Percentiles rank a stretch among this genome's conserved stretches.
These are phyloP conservation scores for Yarrowia bubula DNA, from an alignment of 805 yeast genomes.

Conservation along the genomic window DNA sequence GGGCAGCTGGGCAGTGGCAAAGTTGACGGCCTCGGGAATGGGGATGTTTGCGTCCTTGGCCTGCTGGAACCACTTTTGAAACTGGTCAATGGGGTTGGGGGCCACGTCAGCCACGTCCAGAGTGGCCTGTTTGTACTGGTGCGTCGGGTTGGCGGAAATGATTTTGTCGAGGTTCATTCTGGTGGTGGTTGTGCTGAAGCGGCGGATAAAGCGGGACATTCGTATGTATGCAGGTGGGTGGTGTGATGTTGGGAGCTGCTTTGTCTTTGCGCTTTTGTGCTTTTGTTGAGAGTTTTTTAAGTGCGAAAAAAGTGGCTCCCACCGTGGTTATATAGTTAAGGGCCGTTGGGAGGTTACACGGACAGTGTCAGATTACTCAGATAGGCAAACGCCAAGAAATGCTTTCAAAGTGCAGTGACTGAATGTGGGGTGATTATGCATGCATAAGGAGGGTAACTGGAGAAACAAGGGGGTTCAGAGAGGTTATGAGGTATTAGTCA, in stretches of 20 bases:
- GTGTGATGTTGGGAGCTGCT: neutral
- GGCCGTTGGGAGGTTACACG: too few relatives aligned
- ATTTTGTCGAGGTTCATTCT: slow-evolving; percentile 17
- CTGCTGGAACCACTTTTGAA: slow-evolving; percentile 79
- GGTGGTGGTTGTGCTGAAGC: neutral
- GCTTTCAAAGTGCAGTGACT: too few relatives aligned
- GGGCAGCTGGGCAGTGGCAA: slow-evolving; percentile 87
- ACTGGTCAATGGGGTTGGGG: slow-evolving; percentile 69
- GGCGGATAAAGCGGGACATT: neutral
- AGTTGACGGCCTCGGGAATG: slow-evolving; percentile 78
- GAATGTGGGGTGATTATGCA: too few relatives aligned
- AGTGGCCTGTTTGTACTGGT: slow-evolving; percentile 73
- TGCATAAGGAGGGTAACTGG: too few relatives aligned
- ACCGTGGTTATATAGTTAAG: too few relatives aligned
- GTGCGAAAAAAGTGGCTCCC: too few relatives aligned
- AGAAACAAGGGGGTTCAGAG: too few relatives aligned
- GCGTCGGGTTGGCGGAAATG: slow-evolving; percentile 76
- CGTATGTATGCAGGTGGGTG: neutral
- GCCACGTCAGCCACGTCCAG: slow-evolving; percentile 54
- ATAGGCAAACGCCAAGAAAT: too few relatives aligned
- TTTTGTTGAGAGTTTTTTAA: too few relatives aligned
- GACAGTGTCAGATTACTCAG: too few relatives aligned
- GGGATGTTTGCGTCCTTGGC: slow-evolving; percentile 58
- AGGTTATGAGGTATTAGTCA: too few relatives aligned
- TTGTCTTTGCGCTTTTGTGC: too few relatives aligned